Conservation (phyloP, 176 grass and related monocot species). For the Tuctoria greenei region DNA sequence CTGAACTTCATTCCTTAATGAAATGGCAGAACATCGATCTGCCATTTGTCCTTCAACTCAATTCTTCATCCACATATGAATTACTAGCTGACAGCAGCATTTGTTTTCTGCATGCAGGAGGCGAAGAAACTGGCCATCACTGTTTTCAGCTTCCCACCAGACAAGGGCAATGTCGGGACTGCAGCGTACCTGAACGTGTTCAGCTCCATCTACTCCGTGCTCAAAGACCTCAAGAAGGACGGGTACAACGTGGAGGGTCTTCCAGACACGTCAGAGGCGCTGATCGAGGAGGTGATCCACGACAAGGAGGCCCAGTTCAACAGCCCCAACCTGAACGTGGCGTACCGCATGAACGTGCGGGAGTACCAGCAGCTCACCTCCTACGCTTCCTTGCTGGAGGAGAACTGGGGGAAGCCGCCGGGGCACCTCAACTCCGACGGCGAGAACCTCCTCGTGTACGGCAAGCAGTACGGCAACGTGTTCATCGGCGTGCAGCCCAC, state of each 20-base stretch:
- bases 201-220: slow-evolving; percentile 84
- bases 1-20: too few relatives aligned
- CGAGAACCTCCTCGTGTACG: slow-evolving; percentile 87
- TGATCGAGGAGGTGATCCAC: slow-evolving; percentile 95
- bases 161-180: slow-evolving; percentile 95
- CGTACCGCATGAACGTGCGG: slow-evolving; percentile 80
- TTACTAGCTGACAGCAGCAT: too few relatives aligned
- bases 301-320: slow-evolving; percentile 99
- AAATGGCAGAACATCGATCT: too few relatives aligned
- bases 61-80: too few relatives aligned
- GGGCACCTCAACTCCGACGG: slow-evolving; percentile 96
- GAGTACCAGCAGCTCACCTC: slow-evolving; percentile 84
- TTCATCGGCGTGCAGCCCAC: slow-evolving; percentile 98
- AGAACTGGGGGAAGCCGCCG: slow-evolving; percentile 96
- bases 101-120: slow-evolving; percentile 47
- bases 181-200: slow-evolving; percentile 96
- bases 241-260: slow-evolving; percentile 91
- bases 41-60: too few relatives aligned
- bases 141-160: slow-evolving; percentile 98
- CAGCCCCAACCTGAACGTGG: slow-evolving; percentile 94
- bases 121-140: slow-evolving; percentile 86
- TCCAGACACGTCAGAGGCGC: slow-evolving; percentile 62
- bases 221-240: slow-evolving; percentile 65
- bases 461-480: slow-evolving; percentile 94
- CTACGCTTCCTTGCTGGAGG: slow-evolving; percentile 82